Percentiles rank a stretch among this genome's conserved stretches.
Conservation (phyloP, 2,329 filamentous ascomycete species). For the Clonostachys rhizophaga region DNA sequence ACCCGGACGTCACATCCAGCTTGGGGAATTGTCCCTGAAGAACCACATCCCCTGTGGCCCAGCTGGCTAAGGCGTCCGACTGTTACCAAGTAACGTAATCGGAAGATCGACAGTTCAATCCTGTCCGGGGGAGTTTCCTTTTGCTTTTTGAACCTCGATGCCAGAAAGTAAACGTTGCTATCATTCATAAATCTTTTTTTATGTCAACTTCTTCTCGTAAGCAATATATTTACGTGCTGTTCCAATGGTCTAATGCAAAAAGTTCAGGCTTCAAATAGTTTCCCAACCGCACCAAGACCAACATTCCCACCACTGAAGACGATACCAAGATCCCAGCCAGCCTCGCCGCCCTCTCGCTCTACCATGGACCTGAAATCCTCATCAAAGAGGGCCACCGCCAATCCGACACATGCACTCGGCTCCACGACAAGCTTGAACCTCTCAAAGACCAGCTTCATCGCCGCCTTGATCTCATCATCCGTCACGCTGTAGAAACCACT, state of each 20-base stretch:
- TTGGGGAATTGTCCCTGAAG: neutral
- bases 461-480: slow-evolving; percentile 75
- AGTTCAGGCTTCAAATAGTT: slow-evolving; percentile 31
- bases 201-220: neutral
- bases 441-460: slow-evolving; percentile 77
- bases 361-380: slow-evolving; percentile 75
- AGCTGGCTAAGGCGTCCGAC: slow-evolving; percentile 5
- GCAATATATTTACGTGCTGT: neutral
- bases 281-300: slow-evolving; percentile 45
- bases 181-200: neutral
- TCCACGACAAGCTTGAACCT: slow-evolving; percentile 88
- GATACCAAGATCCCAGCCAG: slow-evolving; percentile 68
- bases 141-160: slow-evolving; percentile 3
- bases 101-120: slow-evolving; percentile 4
- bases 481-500: slow-evolving; percentile 66
- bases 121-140: slow-evolving; percentile 3
- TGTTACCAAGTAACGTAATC: slow-evolving; percentile 1
- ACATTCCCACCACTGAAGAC: slow-evolving; percentile 60
- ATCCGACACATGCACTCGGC: slow-evolving; percentile 77
- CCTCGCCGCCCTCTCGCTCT: slow-evolving; percentile 62
- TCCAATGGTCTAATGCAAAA: neutral
- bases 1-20: too few species aligned
- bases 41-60: slow-evolving; percentile 3
- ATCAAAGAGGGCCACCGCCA: slow-evolving; percentile 80
- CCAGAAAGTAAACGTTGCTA: too few species aligned